Evolutionary conservation across 163 green algal species (phyloP).

Genomic region (Coccomyxa subellipsoidea): DNA sequence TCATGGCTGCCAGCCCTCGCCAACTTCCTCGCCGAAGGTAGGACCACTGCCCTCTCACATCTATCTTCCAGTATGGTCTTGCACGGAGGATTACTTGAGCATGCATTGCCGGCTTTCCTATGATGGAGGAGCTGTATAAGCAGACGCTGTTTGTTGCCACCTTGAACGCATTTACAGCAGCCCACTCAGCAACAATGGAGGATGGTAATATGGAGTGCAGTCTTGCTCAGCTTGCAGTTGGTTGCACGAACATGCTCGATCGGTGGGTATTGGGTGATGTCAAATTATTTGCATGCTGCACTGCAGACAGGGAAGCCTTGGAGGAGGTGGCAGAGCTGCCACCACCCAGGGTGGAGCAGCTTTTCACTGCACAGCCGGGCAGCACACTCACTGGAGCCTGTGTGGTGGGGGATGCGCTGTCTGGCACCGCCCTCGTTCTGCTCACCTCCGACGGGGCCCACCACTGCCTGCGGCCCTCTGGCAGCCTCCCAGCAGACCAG

Average conservation of each 20-base stretch:
- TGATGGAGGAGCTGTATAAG: neutral
- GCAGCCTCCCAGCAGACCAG: neutral
- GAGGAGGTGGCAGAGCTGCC: neutral
- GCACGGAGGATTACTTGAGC: too few species aligned
- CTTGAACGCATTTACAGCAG: too few species aligned
- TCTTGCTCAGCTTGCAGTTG: too few species aligned
- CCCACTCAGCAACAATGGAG: too few species aligned
- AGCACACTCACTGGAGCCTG: neutral
- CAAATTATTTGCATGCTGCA: neutral
- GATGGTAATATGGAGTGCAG: too few species aligned
- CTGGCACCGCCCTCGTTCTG: neutral
- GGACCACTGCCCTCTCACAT: neutral
- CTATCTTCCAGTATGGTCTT: neutral
- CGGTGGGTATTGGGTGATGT: too few species aligned
- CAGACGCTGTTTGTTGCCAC: neutral
- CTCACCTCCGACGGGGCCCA: neutral
- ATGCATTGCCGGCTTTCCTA: too few species aligned
- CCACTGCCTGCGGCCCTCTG: neutral
- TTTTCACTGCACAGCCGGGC: neutral
- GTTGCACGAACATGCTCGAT: too few species aligned
- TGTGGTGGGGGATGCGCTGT: neutral
- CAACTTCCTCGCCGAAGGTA: constrained; percentile 1
- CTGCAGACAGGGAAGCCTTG: neutral
- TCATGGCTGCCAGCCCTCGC: constrained; percentile 37
- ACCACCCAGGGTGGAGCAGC: neutral